phyloP scores from a whole-genome alignment of 495 filamentous ascomycete genomes.

The Tuber magnatum region DNA sequence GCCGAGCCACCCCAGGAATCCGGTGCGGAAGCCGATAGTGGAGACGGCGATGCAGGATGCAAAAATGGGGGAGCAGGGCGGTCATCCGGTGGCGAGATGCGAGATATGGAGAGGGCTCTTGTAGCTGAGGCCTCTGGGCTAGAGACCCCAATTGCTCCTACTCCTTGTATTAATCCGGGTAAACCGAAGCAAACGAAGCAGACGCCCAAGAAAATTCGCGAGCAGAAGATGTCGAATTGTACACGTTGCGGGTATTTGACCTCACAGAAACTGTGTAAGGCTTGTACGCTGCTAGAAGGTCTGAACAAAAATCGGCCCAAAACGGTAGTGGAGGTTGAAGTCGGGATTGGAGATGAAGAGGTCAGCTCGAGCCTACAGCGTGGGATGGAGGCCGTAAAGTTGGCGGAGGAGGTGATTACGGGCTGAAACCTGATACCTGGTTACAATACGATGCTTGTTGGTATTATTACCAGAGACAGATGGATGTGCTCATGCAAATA shows the following conservation, averaged over 20 bases:
- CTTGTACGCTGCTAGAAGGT: slow-evolving; percentile 80
- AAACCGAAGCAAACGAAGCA: slow-evolving; percentile 32
- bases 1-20: background rate
- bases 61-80: slow-evolving; percentile 59
- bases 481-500: background rate
- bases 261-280: slow-evolving; percentile 90
- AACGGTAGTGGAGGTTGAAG: slow-evolving; percentile 58
- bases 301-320: slow-evolving; percentile 85
- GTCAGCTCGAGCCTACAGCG: background rate
- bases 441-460: background rate
- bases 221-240: slow-evolving; percentile 77
- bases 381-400: background rate
- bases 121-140: slow-evolving; percentile 57
- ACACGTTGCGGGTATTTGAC: slow-evolving; percentile 89
- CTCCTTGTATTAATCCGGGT: slow-evolving; percentile 33
- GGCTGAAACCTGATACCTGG: background rate
- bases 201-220: slow-evolving; percentile 14
- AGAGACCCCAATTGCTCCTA: slow-evolving; percentile 64
- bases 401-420: background rate
- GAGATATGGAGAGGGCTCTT: slow-evolving; percentile 77
- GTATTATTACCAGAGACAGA: background rate
- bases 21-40: slow-evolving; percentile 41
- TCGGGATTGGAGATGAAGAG: slow-evolving; percentile 23
- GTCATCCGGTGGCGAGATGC: slow-evolving; percentile 69
- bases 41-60: slow-evolving; percentile 66